Conservation (phyloP, 2,329 filamentous ascomycete genomes). For the Hawksworthiomyces lignivorus region DNA sequence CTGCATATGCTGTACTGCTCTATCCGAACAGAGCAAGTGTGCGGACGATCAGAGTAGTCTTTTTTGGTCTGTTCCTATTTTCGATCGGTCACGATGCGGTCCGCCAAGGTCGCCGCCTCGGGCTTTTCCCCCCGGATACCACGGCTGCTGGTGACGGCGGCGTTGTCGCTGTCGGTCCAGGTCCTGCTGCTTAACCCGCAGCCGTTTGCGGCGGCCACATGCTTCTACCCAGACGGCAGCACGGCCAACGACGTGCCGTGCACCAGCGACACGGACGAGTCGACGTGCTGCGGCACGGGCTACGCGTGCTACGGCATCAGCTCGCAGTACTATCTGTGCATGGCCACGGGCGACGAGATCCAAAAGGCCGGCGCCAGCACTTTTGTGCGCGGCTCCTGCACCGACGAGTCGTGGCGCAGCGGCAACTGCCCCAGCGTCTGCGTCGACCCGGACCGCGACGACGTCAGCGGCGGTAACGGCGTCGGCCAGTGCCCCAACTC, state of each 20-base stretch:
- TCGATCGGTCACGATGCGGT: background rate
- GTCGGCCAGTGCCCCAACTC: constrained; percentile 14
- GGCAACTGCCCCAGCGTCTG: constrained; percentile 26
- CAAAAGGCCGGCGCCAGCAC: constrained; percentile 15
- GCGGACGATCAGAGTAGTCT: no score
- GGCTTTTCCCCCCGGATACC: no score
- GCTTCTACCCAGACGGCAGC: constrained; percentile 25
- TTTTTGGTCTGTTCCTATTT: no score
- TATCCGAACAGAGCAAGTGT: no score
- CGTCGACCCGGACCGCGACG: constrained; percentile 16
- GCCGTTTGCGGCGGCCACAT: constrained; percentile 11
- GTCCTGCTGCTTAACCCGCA: no score
- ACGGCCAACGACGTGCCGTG: constrained; percentile 25
- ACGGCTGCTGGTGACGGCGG: no score
- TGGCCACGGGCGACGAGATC: constrained; percentile 20
- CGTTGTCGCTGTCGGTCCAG: no score
- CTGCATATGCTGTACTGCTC: no score
- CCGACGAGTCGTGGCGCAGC: constrained; percentile 24
- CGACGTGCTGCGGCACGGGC: constrained; percentile 27
- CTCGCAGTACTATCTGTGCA: constrained; percentile 21
- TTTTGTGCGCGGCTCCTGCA: constrained; percentile 27
- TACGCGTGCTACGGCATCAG: constrained; percentile 28
- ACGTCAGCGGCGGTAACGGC: constrained; percentile 15
- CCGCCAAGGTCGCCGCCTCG: background rate
- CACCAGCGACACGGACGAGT: constrained; percentile 18